Conservation (phyloP, 2,329 filamentous ascomycete species). For the Talaromyces sp. region DNA sequence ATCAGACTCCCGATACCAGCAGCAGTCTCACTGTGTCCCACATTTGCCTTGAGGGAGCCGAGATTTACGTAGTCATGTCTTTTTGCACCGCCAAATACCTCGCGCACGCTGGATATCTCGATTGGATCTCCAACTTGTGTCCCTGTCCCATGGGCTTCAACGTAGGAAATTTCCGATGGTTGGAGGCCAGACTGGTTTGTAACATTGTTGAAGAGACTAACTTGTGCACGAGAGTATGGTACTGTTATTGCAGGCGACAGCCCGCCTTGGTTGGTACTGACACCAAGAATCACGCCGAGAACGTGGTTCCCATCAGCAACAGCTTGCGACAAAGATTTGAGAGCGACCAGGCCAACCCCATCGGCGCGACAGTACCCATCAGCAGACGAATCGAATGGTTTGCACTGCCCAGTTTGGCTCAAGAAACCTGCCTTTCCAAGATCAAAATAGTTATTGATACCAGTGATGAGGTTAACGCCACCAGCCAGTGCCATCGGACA, state of each 20-base stretch:
- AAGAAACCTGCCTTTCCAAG: slow-evolving; percentile 36
- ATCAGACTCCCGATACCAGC: slow-evolving; percentile 37
- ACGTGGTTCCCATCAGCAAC: slow-evolving; percentile 41
- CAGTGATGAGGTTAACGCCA: slow-evolving; percentile 23
- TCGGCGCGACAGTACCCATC: slow-evolving; percentile 51
- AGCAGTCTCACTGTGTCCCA: slow-evolving; percentile 29
- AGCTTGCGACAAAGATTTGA: slow-evolving; percentile 48
- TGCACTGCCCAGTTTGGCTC: slow-evolving; percentile 50
- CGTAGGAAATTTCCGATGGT: slow-evolving; percentile 20
- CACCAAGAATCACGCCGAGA: slow-evolving; percentile 28
- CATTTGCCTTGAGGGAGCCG: slow-evolving; percentile 17
- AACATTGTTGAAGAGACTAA: slow-evolving; percentile 29
- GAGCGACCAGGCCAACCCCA: slow-evolving; percentile 44
- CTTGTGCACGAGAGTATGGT: slow-evolving; percentile 30
- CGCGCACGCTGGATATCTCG: slow-evolving; percentile 10
- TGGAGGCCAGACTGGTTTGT: slow-evolving; percentile 32
- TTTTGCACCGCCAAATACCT: slow-evolving; percentile 4
- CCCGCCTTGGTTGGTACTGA: slow-evolving; percentile 28
- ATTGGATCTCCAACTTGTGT: slow-evolving; percentile 22
- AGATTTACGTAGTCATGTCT: slow-evolving; percentile 13
- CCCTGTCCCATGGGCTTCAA: slow-evolving; percentile 40
- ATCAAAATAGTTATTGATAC: slow-evolving; percentile 30
- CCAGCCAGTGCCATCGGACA: slow-evolving; percentile 21
- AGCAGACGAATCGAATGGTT: slow-evolving; percentile 42
- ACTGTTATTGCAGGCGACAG: slow-evolving; percentile 24